These are phyloP conservation scores for Alternaria arbusti DNA, from an alignment of 2,329 filamentous ascomycete species.

Conservation along the genomic window DNA sequence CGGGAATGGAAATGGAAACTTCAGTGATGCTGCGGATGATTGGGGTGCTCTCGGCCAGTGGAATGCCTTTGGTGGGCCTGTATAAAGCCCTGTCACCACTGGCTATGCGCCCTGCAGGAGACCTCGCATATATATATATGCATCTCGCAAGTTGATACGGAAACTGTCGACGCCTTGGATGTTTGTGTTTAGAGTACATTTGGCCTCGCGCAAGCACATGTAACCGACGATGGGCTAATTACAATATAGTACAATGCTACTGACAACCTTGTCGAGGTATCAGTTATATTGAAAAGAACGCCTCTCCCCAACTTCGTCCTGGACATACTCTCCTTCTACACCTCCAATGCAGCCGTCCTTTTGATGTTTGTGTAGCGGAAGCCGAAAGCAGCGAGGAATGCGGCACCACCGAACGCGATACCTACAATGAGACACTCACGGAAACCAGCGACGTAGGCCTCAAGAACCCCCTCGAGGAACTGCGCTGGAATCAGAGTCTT, in stretches of 20 bases:
- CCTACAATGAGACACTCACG: neutral
- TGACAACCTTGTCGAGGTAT: neutral
- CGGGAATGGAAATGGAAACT: constrained; percentile 6
- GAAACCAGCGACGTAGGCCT: neutral
- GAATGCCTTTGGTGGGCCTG: constrained; percentile 19
- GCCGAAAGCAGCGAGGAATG: neutral
- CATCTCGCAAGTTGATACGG: neutral
- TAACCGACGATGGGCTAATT: neutral
- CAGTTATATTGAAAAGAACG: neutral
- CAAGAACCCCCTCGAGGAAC: neutral
- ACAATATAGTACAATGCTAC: neutral
- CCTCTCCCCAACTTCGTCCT: neutral
- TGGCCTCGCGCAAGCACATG: neutral
- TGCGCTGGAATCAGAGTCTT: neutral
- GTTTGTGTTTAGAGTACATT: neutral
- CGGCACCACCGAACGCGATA: constrained; percentile 2
- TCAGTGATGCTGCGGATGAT: constrained; percentile 17
- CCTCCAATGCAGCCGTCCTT: neutral
- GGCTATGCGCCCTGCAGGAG: neutral
- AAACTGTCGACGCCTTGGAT: neutral
- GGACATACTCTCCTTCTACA: neutral
- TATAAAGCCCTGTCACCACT: neutral
- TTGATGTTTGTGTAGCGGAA: constrained; percentile 4
- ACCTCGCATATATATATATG: neutral
- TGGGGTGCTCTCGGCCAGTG: constrained; percentile 39